phyloP scores from a whole-genome alignment of 1,284 basidiomycete genomes.

The Leccinum subfulvum region DNA sequence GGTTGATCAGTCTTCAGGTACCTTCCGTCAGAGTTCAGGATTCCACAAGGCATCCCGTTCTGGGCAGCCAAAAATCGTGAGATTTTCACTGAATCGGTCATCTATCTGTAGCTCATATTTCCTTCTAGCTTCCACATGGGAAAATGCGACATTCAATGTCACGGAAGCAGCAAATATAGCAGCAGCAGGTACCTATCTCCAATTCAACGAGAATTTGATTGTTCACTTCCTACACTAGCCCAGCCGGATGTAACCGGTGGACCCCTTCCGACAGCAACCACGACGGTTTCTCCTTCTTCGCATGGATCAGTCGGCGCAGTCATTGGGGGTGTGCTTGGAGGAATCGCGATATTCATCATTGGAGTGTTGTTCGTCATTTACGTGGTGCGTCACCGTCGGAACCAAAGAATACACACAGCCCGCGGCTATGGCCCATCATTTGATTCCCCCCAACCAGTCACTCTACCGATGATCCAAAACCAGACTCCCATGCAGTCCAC shows the following conservation, averaged over 20 bases:
- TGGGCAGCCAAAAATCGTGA: conserved; percentile 28
- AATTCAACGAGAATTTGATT: neutral
- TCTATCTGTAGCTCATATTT: conserved; percentile 4
- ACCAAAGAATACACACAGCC: neutral
- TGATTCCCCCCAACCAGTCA: neutral
- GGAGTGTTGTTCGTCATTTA: conserved; percentile 17
- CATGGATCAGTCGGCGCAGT: conserved; percentile 13
- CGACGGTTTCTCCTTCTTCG: conserved; percentile 12
- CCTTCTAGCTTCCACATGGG: conserved; percentile 21
- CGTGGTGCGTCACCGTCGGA: conserved; percentile 15
- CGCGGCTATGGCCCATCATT: neutral
- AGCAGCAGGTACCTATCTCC: conserved; percentile 13
- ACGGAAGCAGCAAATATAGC: conserved; percentile 11
- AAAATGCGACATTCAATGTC: conserved; percentile 14
- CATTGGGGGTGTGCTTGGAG: conserved; percentile 25
- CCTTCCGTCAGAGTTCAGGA: conserved; percentile 16
- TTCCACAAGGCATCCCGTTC: conserved; percentile 22
- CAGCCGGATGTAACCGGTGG: conserved; percentile 19
- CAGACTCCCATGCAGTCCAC: neutral
- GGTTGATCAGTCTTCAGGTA: conserved; percentile 19
- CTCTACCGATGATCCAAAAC: neutral
- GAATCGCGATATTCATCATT: conserved; percentile 12
- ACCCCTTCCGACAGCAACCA: conserved; percentile 12
- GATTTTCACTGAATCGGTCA: neutral
- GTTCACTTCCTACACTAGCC: neutral